phyloP scores from a whole-genome alignment of 1,139 yeast species.

The Yueomyces sp. region DNA sequence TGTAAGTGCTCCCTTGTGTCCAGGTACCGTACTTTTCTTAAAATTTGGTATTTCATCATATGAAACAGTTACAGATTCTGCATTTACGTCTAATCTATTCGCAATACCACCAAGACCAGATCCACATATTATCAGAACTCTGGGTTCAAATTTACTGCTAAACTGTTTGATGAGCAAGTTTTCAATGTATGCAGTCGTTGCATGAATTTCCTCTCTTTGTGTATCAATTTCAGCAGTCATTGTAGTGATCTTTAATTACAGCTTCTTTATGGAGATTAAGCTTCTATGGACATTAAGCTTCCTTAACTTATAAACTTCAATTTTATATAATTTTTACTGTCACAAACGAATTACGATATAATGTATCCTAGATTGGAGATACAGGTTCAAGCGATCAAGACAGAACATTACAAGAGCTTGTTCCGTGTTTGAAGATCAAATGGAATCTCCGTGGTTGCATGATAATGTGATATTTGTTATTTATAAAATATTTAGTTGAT shows the following conservation, averaged over 20 bases:
- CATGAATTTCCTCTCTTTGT: constrained; percentile 5
- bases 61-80: constrained; percentile 35
- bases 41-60: constrained; percentile 74
- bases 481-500: no score
- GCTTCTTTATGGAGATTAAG: neutral
- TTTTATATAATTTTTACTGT: no score
- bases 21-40: constrained; percentile 69
- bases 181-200: constrained; percentile 6
- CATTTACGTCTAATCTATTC: constrained; percentile 29
- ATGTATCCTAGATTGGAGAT: no score
- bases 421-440: no score
- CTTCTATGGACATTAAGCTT: neutral
- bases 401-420: no score
- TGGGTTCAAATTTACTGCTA: constrained; percentile 18
- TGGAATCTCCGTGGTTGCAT: no score
- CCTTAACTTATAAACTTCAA: no score
- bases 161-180: constrained; percentile 5
- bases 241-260: no score
- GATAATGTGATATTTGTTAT: no score
- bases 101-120: constrained; percentile 89
- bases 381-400: no score
- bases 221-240: constrained; percentile 6
- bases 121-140: constrained; percentile 79
- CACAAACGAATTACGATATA: no score
- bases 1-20: constrained; percentile 75